phyloP scores from a whole-genome alignment of 805 yeast species.

The Lachancea waltii region DNA sequence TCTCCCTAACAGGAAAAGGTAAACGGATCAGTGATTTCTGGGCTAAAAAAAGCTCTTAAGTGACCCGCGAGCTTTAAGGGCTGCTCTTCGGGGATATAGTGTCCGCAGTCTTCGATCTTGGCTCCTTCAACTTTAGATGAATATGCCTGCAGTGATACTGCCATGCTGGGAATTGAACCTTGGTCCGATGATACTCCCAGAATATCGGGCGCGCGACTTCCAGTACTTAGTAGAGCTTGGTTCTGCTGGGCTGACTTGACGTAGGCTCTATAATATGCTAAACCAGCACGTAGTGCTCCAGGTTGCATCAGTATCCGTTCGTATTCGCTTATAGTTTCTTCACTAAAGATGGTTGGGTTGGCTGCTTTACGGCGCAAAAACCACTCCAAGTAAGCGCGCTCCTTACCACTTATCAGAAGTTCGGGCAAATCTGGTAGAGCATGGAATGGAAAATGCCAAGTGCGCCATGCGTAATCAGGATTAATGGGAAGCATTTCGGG shows the following conservation, averaged over 20 bases:
- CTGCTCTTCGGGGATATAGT: conserved; percentile 10
- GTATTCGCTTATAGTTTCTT: conserved; percentile 7
- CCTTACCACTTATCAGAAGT: conserved; percentile 6
- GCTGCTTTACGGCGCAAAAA: conserved; percentile 10
- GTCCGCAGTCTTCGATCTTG: conserved; percentile 9
- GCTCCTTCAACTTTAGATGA: conserved; percentile 2
- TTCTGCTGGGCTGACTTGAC: conserved; percentile 8
- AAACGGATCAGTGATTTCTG: neutral
- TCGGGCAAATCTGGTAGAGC: conserved; percentile 10
- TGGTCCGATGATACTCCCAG: conserved; percentile 9
- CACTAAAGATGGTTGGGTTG: conserved; percentile 7
- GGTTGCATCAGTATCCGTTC: conserved; percentile 8
- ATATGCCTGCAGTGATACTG: conserved; percentile 1
- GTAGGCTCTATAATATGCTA: conserved; percentile 10
- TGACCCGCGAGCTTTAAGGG: conserved; percentile 3
- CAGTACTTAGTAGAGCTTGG: neutral
- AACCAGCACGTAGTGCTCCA: conserved; percentile 11
- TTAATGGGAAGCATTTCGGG: conserved; percentile 6
- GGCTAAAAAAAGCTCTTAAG: neutral
- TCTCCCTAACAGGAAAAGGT: no score
- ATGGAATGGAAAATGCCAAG: conserved; percentile 12
- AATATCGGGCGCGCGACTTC: neutral
- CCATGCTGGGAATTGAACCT: conserved; percentile 11
- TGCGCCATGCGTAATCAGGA: conserved; percentile 10
- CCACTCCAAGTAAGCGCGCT: conserved; percentile 11